Evolutionary conservation across 352 stramenopile species (phyloP), one percentile per base, ranked within the genome.

Genomic region (Pythium grandisporangium): DNA sequence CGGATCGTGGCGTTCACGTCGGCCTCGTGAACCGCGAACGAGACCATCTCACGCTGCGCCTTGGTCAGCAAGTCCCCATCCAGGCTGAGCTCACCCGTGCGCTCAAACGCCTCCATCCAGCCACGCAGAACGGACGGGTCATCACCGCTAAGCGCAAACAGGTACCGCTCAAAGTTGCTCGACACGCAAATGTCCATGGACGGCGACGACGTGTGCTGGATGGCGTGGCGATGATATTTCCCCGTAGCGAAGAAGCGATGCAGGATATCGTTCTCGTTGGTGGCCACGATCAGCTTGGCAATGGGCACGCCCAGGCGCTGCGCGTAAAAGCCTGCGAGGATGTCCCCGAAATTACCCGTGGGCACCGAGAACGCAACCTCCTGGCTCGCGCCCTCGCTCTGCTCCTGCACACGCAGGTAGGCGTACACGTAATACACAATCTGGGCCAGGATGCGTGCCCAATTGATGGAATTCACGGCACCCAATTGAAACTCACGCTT

Each of bases 391-490:
- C n/a, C n/a, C 41, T 82, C 65, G 39, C 60, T 80, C 61, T 63
- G 65, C 56, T 79, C 74, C 42, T 66, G 80, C 35, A 69, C 66
- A 43, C 91, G 81, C 30, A 99, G 86, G 70, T 98, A 98, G 38
- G 91, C 93, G 74, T 95, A 99, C 52, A 98, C 98, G 70, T 99
- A 99, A 71, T 99, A 99, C 7, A 97, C 97, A 30, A 98, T 98
- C 78, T 99, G 96, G 16, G 96, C 95, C 41, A 99, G 73, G 37
- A 99, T 98, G 49, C 96, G 87, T n/a, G 94, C 96, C 87, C 95
- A 99, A 68, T 99, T 99, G 66, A 99, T 99, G 19, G 90, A 98
- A 74, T 99, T 99, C 27, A 99, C 95, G 11, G 96, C 96, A n/a
- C 94, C 96, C 7, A 99, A 65, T 43, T 96, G 88, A 52, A 88